These are phyloP conservation scores for Gillenia trifoliata DNA, from an alignment of 306 rosid species.

Conservation along the genomic window DNA sequence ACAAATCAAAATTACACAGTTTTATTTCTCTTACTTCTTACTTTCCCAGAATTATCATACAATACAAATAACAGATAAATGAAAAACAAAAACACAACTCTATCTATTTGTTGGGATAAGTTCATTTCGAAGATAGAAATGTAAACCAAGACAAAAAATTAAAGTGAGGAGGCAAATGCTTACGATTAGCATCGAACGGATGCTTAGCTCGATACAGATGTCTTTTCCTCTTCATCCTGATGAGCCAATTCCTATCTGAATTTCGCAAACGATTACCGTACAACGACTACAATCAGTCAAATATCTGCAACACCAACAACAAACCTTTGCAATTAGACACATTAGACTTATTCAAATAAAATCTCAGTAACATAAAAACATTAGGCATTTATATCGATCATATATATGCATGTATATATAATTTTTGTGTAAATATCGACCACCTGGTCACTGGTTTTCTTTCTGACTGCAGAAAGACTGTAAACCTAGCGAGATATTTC, in stretches of 20 bases:
- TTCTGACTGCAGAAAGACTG: not conserved
- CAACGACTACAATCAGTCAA: not conserved
- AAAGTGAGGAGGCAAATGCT: slow-evolving; percentile 20
- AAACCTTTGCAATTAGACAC: not conserved
- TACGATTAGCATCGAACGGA: slow-evolving; percentile 55
- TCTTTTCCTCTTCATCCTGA: slow-evolving; percentile 43
- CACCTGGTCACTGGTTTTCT: not conserved
- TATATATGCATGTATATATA: not conserved
- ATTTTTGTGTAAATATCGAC: not conserved
- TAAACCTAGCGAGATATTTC: not conserved
- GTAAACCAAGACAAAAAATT: not conserved
- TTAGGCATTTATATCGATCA: not conserved
- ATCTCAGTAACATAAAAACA: not conserved
- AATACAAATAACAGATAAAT: not conserved
- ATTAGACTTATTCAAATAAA: not conserved
- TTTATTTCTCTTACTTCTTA: too few species aligned
- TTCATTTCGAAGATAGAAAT: not conserved
- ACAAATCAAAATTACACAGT: not conserved
- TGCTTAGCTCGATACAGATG: slow-evolving; percentile 42
- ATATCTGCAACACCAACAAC: slow-evolving; percentile 24
- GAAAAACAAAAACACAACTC: too few species aligned
- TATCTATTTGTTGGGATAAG: not conserved
- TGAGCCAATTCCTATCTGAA: slow-evolving; percentile 9
- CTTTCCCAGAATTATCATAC: not conserved
- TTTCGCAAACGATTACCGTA: slow-evolving; percentile 12